These are phyloP conservation scores for Stemphylium vesicarium DNA, from an alignment of 2,329 filamentous ascomycete species.

Conservation along the genomic window DNA sequence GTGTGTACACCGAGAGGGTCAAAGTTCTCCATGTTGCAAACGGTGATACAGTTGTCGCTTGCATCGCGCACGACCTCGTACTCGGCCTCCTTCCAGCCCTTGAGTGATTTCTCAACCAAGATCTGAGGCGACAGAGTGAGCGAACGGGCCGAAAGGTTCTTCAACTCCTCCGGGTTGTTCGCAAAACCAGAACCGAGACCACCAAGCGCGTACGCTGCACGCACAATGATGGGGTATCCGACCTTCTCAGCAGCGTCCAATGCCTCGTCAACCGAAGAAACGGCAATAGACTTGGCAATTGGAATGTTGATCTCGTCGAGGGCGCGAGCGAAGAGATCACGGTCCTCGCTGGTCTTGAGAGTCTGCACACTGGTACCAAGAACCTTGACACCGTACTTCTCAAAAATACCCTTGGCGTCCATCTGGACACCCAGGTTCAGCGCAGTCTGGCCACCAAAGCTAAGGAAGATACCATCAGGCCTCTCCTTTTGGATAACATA, in stretches of 20 bases:
- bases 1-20: slow-evolving; percentile 97
- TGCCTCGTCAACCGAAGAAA: slow-evolving; percentile 89
- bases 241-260: slow-evolving; percentile 84
- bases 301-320: slow-evolving; percentile 97
- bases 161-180: slow-evolving; percentile 89
- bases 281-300: slow-evolving; percentile 94
- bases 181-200: slow-evolving; percentile 97
- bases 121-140: slow-evolving; percentile 95
- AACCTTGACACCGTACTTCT: slow-evolving; percentile 93
- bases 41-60: slow-evolving; percentile 98
- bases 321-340: slow-evolving; percentile 94
- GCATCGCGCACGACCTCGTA: slow-evolving; percentile 98
- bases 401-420: slow-evolving; percentile 94
- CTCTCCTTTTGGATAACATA: slow-evolving; percentile 96
- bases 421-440: slow-evolving; percentile 97
- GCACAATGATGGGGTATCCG: slow-evolving; percentile 97
- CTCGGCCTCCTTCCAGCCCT: slow-evolving; percentile 99
- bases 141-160: slow-evolving; percentile 90
- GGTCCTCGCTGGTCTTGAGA: slow-evolving; percentile 91
- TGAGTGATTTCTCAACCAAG: slow-evolving; percentile 96
- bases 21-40: slow-evolving; percentile 99
- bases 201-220: slow-evolving; percentile 94
- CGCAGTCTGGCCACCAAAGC: slow-evolving; percentile 96
- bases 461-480: slow-evolving; percentile 96
- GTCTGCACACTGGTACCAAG: slow-evolving; percentile 94